Percentiles rank a stretch among this genome's conserved stretches.
Conservation (phyloP, 2,329 filamentous ascomycete species). For the Verticillium longisporum region DNA sequence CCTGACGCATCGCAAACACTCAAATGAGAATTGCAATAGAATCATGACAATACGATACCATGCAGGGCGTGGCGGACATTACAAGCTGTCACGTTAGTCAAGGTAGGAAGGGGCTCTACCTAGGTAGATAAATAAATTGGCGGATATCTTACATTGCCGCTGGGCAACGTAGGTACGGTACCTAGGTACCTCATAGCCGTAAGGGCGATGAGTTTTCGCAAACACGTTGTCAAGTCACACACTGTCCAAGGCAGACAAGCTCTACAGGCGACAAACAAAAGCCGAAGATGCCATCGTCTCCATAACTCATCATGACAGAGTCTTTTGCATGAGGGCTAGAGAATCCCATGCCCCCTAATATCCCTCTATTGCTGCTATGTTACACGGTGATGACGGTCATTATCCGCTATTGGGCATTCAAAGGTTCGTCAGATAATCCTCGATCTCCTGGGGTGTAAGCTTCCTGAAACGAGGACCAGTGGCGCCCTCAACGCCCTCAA, state of each 20-base stretch:
- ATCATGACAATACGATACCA: too few species aligned
- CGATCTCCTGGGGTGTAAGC: constrained; percentile 94
- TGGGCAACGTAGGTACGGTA: too few species aligned
- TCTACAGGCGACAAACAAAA: neutral
- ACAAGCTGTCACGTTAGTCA: too few species aligned
- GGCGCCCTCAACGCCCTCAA: constrained; percentile 81
- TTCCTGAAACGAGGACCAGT: constrained; percentile 86
- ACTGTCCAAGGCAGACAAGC: neutral
- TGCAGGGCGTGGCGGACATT: too few species aligned
- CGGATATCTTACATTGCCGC: too few species aligned
- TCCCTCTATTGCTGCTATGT: constrained; percentile 21
- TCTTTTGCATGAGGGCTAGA: neutral
- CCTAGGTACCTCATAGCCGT: too few species aligned
- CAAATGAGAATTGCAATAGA: too few species aligned
- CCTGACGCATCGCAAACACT: too few species aligned
- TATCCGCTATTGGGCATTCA: constrained; percentile 39
- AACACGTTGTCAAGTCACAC: neutral
- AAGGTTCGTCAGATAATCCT: constrained; percentile 98
- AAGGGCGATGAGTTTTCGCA: neutral
- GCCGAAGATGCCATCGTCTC: neutral
- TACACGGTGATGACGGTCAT: constrained; percentile 23
- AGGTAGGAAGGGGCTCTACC: too few species aligned
- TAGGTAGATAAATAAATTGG: too few species aligned
- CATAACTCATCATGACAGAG: neutral
- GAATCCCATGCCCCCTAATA: constrained; percentile 9